Conservation (phyloP, 192 early-diverging fungal species). For the Coemansia biformis region DNA sequence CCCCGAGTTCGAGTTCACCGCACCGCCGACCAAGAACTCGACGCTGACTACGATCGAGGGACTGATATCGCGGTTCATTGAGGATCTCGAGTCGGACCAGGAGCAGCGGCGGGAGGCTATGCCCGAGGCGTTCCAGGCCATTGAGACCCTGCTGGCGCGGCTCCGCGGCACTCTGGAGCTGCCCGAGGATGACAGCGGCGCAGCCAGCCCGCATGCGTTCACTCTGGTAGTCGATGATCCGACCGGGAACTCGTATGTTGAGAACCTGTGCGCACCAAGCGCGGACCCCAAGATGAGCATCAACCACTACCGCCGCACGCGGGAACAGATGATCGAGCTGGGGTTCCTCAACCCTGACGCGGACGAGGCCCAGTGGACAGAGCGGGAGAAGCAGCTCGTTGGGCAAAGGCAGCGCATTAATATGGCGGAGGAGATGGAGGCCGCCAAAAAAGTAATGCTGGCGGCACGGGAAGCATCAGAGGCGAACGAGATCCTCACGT, state of each 20-base stretch:
- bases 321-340: constrained; percentile 71
- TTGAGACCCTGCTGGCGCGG: constrained; percentile 62
- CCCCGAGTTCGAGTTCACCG: constrained; percentile 82
- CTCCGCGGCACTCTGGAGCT: constrained; percentile 54
- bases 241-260: constrained; percentile 86
- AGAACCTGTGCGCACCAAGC: constrained; percentile 72
- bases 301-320: constrained; percentile 64
- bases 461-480: constrained; percentile 55
- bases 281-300: constrained; percentile 70
- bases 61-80: constrained; percentile 65
- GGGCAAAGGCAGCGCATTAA: constrained; percentile 11
- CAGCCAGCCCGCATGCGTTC: constrained; percentile 45
- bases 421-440: constrained; percentile 41
- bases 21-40: constrained; percentile 76
- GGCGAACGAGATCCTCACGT: constrained; percentile 69
- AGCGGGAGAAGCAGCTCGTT: constrained; percentile 17
- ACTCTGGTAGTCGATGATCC: constrained; percentile 84
- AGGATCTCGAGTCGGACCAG: constrained; percentile 76
- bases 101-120: constrained; percentile 66
- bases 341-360: constrained; percentile 63
- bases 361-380: constrained; percentile 32
- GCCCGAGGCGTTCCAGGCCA: constrained; percentile 65
- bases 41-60: constrained; percentile 91
- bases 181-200: constrained; percentile 40
- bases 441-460: constrained; percentile 24